These are phyloP conservation scores for Citrullus amarus DNA, from an alignment of 306 rosid genomes.

Conservation along the genomic window DNA sequence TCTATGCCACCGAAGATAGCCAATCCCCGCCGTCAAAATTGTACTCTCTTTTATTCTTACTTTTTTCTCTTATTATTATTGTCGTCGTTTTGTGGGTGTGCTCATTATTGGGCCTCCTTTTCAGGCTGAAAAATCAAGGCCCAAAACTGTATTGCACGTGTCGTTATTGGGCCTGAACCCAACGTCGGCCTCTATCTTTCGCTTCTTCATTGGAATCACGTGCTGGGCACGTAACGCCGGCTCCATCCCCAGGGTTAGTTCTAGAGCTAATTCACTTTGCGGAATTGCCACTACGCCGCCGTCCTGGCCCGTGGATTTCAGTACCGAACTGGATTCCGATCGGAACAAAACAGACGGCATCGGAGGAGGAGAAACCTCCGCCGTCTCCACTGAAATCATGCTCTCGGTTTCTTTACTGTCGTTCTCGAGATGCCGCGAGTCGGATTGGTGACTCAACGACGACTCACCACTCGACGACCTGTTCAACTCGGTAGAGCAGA, in stretches of 20 bases:
- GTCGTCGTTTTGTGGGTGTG: background rate
- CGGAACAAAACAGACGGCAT: conserved; percentile 31
- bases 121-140: conserved; percentile 32
- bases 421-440: conserved; percentile 38
- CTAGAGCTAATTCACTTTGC: conserved; percentile 38
- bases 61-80: background rate
- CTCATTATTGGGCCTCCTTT: background rate
- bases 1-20: conserved; percentile 10
- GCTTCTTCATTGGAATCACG: conserved; percentile 72
- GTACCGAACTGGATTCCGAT: conserved; percentile 36
- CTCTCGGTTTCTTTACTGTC: conserved; percentile 70
- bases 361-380: conserved; percentile 34
- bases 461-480: conserved; percentile 75
- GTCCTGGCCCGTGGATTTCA: background rate
- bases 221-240: conserved; percentile 39
- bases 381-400: conserved; percentile 61
- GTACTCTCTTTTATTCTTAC: background rate
- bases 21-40: conserved; percentile 44
- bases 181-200: conserved; percentile 28
- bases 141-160: conserved; percentile 31
- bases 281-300: conserved; percentile 5
- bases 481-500: conserved; percentile 31
- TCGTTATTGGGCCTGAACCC: conserved; percentile 9
- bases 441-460: conserved; percentile 83
- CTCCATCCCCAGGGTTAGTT: conserved; percentile 62